Base-by-base conservation (phyloP, 2,329 filamentous ascomycete genomes). In the Aphanoascus verrucosus region DNA sequence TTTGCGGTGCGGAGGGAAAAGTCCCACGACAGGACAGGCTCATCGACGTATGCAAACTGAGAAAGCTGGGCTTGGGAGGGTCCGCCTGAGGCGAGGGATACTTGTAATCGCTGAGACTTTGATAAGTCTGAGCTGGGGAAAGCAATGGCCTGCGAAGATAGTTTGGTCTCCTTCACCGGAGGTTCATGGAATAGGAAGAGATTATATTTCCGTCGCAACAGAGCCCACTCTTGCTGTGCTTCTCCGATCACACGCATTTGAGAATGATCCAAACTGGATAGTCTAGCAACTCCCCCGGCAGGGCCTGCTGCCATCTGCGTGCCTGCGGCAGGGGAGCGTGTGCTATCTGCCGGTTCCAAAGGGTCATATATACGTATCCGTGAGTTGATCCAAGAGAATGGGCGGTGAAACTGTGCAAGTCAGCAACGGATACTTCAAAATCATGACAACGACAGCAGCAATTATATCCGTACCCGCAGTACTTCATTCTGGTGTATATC, bases 11-110 rank as follows among this genome's bases (percentile, higher is more conserved):
- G 72, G 2, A 84, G 70, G 8, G 76, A 75, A 64, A 84, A 84
- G 63, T 84, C 79, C 80, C 80, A 84, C 7, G 79, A 82, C 0
- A 84, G 65, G 61, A 82, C 79, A 0, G 77, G 79, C 60, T 83
- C 81, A 60, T 83, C 73, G 9, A 84, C 76, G 43, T 77, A 75
- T 3, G 81, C 81, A 61, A 84, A 84, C 59, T 83, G 81, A 14
- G 69, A 64, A 67, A 79, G 80, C 50, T 74, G 72, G 15, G 74
- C 72, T 55, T 67, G 64, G 32, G 53, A 32, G 3, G 49, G 47
- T 2, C 35, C 34, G 14, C 43, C 46, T 5, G 32, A 44, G 35
- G 37, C 44, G 5, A 58, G 57, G n/a, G 64, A 61, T 19, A 74
- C 57, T 46, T 77, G 68, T 45, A 73, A 63, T 37, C 74, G 71